Conservation (phyloP, 305 asterid species). For the Stenogyne calaminthoides region DNA sequence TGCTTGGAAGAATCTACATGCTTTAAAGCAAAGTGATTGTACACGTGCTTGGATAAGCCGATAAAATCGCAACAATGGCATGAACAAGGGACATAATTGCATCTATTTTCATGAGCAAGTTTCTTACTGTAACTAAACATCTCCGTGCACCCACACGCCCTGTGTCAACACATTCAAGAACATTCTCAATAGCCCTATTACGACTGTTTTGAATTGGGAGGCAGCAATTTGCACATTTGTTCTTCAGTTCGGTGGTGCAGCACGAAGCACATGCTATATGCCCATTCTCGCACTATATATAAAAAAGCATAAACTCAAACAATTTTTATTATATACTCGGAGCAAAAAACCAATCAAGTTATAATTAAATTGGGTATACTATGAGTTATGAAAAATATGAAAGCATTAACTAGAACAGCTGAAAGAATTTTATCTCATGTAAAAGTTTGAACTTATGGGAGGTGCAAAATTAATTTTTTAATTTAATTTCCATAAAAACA, state of each 20-base stretch:
- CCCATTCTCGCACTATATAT: slow-evolving; percentile 59
- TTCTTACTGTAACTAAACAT: slow-evolving; percentile 38
- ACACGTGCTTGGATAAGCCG: slow-evolving; percentile 37
- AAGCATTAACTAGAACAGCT: too few relatives aligned
- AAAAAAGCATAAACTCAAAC: not conserved
- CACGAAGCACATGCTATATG: slow-evolving; percentile 75
- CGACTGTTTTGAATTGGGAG: slow-evolving; percentile 64
- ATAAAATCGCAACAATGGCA: slow-evolving; percentile 56
- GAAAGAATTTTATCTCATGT: too few relatives aligned
- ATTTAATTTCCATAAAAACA: too few relatives aligned
- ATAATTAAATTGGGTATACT: too few relatives aligned
- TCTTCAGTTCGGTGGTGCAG: slow-evolving; percentile 44
- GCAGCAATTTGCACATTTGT: slow-evolving; percentile 61
- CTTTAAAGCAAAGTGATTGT: slow-evolving; percentile 39
- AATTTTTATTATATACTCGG: too few relatives aligned
- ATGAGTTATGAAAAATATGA: too few relatives aligned
- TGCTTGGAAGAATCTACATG: slow-evolving; percentile 29
- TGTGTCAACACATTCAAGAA: slow-evolving; percentile 63
- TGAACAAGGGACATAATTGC: not conserved
- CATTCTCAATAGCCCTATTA: slow-evolving; percentile 69
- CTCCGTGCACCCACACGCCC: slow-evolving; percentile 53
- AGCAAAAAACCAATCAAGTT: too few relatives aligned
- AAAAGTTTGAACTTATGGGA: too few relatives aligned
- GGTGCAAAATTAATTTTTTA: too few relatives aligned
- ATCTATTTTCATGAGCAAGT: slow-evolving; percentile 40